phyloP scores from a whole-genome alignment of 1,139 yeast genomes.

The Blastobotrys buckinghamii region DNA sequence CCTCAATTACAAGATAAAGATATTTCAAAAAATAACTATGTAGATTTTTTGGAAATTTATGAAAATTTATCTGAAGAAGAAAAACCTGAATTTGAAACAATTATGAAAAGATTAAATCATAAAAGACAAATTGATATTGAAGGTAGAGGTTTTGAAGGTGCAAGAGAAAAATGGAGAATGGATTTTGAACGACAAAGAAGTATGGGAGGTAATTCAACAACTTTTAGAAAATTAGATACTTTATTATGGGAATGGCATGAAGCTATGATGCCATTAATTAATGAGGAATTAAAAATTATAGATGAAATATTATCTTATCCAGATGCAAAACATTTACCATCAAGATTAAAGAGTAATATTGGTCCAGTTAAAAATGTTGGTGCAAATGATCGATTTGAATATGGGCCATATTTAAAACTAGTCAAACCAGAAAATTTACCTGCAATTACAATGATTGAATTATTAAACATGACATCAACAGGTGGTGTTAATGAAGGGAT shows the following conservation, averaged over 20 bases:
- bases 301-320: conserved; percentile 23
- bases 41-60: conserved; percentile 64
- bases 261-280: conserved; percentile 37
- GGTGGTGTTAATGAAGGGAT: conserved; percentile 80
- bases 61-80: conserved; percentile 45
- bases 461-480: conserved; percentile 62
- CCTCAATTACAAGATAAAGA: conserved; percentile 33
- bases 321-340: conserved; percentile 16
- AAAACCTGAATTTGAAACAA: conserved; percentile 50
- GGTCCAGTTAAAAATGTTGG: conserved; percentile 17
- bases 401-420: conserved; percentile 72
- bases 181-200: conserved; percentile 47
- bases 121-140: conserved; percentile 75
- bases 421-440: conserved; percentile 77
- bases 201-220: conserved; percentile 29
- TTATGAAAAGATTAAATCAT: conserved; percentile 62
- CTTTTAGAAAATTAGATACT: conserved; percentile 56
- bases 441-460: conserved; percentile 76
- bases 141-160: conserved; percentile 74
- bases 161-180: conserved; percentile 81
- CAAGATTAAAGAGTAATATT: conserved; percentile 15
- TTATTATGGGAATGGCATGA: conserved; percentile 74
- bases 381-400: conserved; percentile 50
- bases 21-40: conserved; percentile 36
- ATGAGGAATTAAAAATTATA: conserved; percentile 49